phyloP scores from a whole-genome alignment of 805 yeast species.

The Zygosaccharomyces kombuchaensis region DNA sequence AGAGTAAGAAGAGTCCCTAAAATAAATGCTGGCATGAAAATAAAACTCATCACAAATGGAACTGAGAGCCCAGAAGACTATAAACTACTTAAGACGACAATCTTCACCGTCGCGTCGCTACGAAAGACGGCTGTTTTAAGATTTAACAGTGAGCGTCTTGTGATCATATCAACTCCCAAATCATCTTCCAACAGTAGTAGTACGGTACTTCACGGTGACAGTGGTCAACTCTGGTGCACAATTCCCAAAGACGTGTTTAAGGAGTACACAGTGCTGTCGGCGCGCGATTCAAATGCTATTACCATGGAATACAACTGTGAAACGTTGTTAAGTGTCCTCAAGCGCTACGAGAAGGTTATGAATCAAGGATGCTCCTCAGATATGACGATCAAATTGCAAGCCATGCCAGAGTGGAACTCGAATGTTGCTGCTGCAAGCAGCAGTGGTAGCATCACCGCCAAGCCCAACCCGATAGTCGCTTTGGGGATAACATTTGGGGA shows the following conservation, averaged over 20 bases:
- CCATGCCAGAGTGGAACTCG: slow-evolving; percentile 30
- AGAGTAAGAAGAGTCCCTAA: neutral
- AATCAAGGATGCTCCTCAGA: slow-evolving; percentile 27
- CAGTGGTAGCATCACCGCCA: slow-evolving; percentile 5
- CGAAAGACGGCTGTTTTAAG: slow-evolving; percentile 33
- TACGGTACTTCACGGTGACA: slow-evolving; percentile 24
- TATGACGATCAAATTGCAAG: slow-evolving; percentile 28
- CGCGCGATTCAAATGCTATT: slow-evolving; percentile 27
- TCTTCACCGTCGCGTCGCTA: slow-evolving; percentile 30
- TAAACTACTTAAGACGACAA: slow-evolving; percentile 30
- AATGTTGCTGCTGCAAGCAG: slow-evolving; percentile 4
- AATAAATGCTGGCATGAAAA: slow-evolving; percentile 25
- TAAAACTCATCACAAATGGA: slow-evolving; percentile 29
- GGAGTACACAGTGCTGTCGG: slow-evolving; percentile 26
- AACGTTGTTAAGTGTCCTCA: slow-evolving; percentile 28
- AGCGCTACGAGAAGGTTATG: slow-evolving; percentile 30
- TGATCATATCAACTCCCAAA: slow-evolving; percentile 32
- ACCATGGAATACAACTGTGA: slow-evolving; percentile 34
- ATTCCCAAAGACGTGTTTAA: slow-evolving; percentile 32
- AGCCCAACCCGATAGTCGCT: slow-evolving; percentile 26
- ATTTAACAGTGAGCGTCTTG: slow-evolving; percentile 30
- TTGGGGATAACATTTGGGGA: slow-evolving; percentile 32
- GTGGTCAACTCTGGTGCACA: slow-evolving; percentile 35
- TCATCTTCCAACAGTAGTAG: slow-evolving; percentile 13
- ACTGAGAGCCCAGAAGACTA: slow-evolving; percentile 32